These are phyloP conservation scores for Lactarius sanguifluus DNA, from an alignment of 768 basidiomycete species.

Conservation along the genomic window DNA sequence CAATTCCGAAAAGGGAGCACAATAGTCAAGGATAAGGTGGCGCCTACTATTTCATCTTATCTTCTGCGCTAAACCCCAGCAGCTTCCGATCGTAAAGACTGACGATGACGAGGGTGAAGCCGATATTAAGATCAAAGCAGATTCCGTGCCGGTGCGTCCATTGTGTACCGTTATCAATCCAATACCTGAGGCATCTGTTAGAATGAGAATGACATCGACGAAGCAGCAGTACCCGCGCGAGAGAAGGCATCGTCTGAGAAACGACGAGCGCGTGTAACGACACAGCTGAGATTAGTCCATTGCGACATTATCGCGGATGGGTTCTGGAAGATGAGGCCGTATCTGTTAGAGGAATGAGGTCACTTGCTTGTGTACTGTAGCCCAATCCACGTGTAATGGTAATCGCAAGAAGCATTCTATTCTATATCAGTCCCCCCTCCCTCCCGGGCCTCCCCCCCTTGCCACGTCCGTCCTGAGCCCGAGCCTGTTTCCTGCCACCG, in stretches of 20 bases:
- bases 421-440: neutral
- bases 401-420: constrained; percentile 3
- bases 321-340: constrained; percentile 71
- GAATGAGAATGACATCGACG: neutral
- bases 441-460: neutral
- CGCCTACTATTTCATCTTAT: constrained; percentile 2
- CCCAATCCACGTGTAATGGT: neutral
- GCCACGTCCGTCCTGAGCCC: constrained; percentile 10
- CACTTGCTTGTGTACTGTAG: neutral
- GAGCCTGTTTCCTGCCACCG: constrained; percentile 3
- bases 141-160: neutral
- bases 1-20: constrained; percentile 86
- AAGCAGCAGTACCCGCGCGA: neutral
- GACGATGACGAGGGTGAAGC: neutral
- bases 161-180: neutral
- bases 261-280: neutral
- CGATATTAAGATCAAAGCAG: neutral
- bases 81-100: neutral
- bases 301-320: constrained; percentile 81
- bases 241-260: neutral
- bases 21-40: constrained; percentile 65
- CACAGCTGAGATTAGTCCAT: constrained; percentile 52
- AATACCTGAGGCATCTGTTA: neutral
- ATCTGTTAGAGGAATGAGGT: constrained; percentile 46
- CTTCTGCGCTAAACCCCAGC: neutral